Evolutionary conservation across 805 yeast species (phyloP).

Genomic region (Saturnispora silvae): DNA sequence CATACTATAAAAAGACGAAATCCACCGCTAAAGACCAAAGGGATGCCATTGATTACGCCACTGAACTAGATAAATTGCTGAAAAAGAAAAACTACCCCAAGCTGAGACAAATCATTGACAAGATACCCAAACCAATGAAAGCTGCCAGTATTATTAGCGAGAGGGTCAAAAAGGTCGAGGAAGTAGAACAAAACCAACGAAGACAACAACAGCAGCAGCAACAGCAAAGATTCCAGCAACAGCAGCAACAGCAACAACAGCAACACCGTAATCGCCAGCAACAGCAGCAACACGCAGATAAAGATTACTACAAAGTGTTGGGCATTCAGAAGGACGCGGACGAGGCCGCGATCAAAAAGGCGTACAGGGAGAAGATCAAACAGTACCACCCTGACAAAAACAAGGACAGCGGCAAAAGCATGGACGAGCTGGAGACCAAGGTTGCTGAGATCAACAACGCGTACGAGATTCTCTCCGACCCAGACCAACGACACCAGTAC

Average conservation of each 20-base stretch:
- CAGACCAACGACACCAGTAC: slow-evolving; percentile 51
- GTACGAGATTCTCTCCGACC: slow-evolving; percentile 70
- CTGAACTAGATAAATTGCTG: slow-evolving; percentile 14
- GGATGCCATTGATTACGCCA: slow-evolving; percentile 11
- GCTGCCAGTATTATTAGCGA: slow-evolving; percentile 30
- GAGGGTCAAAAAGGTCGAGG: slow-evolving; percentile 14
- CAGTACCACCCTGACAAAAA: slow-evolving; percentile 91
- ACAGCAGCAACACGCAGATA: slow-evolving; percentile 24
- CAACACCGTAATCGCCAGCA: slow-evolving; percentile 27
- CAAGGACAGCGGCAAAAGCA: slow-evolving; percentile 47
- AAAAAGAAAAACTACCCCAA: slow-evolving; percentile 23
- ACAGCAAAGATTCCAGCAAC: slow-evolving; percentile 33
- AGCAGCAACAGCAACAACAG: slow-evolving; percentile 25
- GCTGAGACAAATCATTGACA: slow-evolving; percentile 30
- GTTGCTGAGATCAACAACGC: slow-evolving; percentile 94
- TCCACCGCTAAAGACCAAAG: slow-evolving; percentile 1
- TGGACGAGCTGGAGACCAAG: slow-evolving; percentile 62
- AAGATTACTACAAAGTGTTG: slow-evolving; percentile 71
- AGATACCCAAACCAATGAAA: slow-evolving; percentile 27
- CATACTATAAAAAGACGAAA: slow-evolving; percentile 10
- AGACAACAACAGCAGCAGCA: slow-evolving; percentile 34
- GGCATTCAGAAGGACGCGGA: slow-evolving; percentile 61
- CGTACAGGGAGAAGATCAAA: slow-evolving; percentile 68
- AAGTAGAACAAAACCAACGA: slow-evolving; percentile 22
- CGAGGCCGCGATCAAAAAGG: slow-evolving; percentile 63